phyloP scores from a whole-genome alignment of 805 yeast genomes.

The Barnettozyma populi region DNA sequence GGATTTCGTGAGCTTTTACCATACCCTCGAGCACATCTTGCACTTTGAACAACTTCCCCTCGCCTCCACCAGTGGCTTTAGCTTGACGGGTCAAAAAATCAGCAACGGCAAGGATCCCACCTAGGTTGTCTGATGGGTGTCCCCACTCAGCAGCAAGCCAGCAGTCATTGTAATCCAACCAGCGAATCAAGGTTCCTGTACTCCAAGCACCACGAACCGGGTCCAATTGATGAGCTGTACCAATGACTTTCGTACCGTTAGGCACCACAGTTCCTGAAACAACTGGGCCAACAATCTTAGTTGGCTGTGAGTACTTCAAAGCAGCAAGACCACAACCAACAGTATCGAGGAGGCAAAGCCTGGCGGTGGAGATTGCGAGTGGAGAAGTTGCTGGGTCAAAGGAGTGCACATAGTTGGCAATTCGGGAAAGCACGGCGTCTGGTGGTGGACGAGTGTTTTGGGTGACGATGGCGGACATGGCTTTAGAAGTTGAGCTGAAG shows the following conservation, averaged over 20 bases:
- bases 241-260: constrained; percentile 50
- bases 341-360: constrained; percentile 49
- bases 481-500: constrained; percentile 1
- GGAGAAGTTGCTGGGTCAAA: constrained; percentile 36
- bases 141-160: constrained; percentile 73
- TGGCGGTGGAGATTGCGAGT: constrained; percentile 49
- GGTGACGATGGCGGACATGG: constrained; percentile 26
- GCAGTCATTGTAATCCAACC: constrained; percentile 60
- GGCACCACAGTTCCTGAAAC: constrained; percentile 53
- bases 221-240: constrained; percentile 45
- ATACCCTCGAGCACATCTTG: constrained; percentile 48
- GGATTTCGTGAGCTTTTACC: constrained; percentile 62
- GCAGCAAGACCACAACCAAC: constrained; percentile 60
- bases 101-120: constrained; percentile 54
- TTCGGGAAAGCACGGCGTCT: constrained; percentile 43
- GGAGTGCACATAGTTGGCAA: constrained; percentile 45
- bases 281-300: constrained; percentile 46
- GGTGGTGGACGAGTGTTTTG: constrained; percentile 48
- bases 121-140: constrained; percentile 57
- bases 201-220: constrained; percentile 56
- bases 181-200: constrained; percentile 51
- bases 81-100: constrained; percentile 46
- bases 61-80: constrained; percentile 33
- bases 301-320: constrained; percentile 45
- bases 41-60: constrained; percentile 40